Conservation (phyloP, 164 flowering plant species). For the Annona squamosa region DNA sequence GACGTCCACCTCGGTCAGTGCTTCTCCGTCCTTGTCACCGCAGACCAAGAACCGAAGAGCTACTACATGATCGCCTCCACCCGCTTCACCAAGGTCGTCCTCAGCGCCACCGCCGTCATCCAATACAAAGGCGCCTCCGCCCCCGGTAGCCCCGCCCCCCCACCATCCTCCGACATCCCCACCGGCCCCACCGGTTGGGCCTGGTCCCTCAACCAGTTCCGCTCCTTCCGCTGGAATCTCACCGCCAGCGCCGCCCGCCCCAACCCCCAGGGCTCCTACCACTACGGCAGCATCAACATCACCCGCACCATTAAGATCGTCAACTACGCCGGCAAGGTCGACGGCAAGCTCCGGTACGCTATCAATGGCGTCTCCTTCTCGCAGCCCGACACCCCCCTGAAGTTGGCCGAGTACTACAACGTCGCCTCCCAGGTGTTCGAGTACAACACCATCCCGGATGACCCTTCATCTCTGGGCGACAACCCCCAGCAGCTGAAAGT, state of each 20-base stretch:
- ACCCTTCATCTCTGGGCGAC: conserved; percentile 13
- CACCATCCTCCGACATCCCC: conserved; percentile 28
- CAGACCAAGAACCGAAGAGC: conserved; percentile 46
- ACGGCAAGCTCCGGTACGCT: conserved; percentile 15
- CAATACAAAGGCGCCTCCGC: conserved; percentile 20
- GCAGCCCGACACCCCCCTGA: conserved; percentile 22
- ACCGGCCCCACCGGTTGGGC: not conserved
- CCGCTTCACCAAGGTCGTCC: conserved; percentile 47
- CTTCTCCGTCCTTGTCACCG: conserved; percentile 53
- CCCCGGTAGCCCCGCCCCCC: conserved; percentile 26
- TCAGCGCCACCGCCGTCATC: conserved; percentile 40
- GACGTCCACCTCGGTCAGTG: conserved; percentile 71
- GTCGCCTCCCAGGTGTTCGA: conserved; percentile 23
- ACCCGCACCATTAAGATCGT: conserved; percentile 18
- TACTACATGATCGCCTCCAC: conserved; percentile 55
- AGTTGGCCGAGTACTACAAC: conserved; percentile 35
- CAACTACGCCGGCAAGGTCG: conserved; percentile 18
- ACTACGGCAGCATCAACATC: conserved; percentile 34
- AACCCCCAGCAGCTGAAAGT: conserved; percentile 25
- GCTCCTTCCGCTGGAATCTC: conserved; percentile 34
- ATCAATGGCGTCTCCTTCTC: conserved; percentile 29
- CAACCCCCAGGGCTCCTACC: conserved; percentile 42
- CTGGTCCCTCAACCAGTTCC: conserved; percentile 22
- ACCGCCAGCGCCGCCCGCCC: conserved; percentile 36
- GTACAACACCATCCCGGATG: conserved; percentile 24